These are phyloP conservation scores for Colletotrichum sp. DNA, from an alignment of 2,329 filamentous ascomycete species.

Conservation along the genomic window DNA sequence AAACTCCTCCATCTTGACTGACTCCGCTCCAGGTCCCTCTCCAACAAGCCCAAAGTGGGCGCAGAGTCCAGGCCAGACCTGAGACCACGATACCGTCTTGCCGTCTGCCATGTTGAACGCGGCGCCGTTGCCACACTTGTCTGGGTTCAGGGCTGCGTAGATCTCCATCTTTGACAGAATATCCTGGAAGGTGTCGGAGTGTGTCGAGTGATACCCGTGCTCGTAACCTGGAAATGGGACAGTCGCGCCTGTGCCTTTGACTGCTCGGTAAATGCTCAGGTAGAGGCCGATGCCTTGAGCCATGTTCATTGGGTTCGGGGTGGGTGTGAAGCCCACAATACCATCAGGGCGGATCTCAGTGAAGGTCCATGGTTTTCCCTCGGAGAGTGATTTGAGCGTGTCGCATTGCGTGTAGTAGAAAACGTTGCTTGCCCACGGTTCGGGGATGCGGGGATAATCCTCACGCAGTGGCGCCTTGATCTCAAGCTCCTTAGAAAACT, in stretches of 20 bases:
- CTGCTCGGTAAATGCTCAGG: conserved; percentile 12
- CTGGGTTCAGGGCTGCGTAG: conserved; percentile 13
- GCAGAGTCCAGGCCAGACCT: conserved; percentile 21
- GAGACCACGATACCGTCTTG: conserved; percentile 16
- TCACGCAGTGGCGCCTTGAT: conserved; percentile 15
- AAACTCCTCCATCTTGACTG: conserved; percentile 11
- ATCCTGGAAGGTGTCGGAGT: conserved; percentile 25
- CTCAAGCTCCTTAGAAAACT: not conserved
- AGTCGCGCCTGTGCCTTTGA: conserved; percentile 15
- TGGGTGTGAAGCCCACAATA: conserved; percentile 22
- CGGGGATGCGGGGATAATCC: conserved; percentile 15
- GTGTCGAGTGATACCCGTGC: conserved; percentile 9
- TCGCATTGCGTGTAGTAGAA: conserved; percentile 24
- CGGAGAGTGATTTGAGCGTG: not conserved
- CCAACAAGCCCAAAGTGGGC: conserved; percentile 21
- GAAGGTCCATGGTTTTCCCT: conserved; percentile 22
- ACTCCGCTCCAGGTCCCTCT: not conserved
- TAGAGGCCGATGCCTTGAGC: conserved; percentile 21
- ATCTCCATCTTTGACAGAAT: conserved; percentile 23
- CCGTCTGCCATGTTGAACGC: conserved; percentile 23
- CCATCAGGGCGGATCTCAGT: conserved; percentile 24
- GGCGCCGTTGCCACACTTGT: conserved; percentile 12
- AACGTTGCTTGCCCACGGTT: conserved; percentile 19
- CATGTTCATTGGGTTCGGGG: conserved; percentile 23
- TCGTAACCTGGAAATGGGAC: conserved; percentile 20